Base-by-base conservation (phyloP, 202 grass and related monocot species). In the Brachypodium distachyon region DNA sequence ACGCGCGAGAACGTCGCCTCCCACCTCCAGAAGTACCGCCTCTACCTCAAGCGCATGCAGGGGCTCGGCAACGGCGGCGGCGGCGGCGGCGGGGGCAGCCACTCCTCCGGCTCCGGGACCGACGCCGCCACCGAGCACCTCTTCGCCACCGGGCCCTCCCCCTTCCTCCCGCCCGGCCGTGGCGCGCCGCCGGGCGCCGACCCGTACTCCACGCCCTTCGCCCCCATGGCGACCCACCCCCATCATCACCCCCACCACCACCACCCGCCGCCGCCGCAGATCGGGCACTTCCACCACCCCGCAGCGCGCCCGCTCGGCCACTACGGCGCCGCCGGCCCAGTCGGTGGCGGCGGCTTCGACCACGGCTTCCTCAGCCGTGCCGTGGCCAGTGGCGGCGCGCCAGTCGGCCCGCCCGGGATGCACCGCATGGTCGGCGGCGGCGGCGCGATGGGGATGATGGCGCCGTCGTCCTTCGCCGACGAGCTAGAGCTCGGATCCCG, bases 11-110 rank as follows among this genome's bases (percentile, higher is more conserved):
- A 99, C 92, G 96, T 99, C 26, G 96, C 96, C 4, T 94, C 90
- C 14, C 96, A 99, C 77, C 96, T 99, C 75, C 96, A 99, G 83
- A 99, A 99, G 92, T 99, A 99, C 77, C 80, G 96, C 73, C 87
- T 99, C 39, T 99, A 99, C 87, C 92, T 99, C 81, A 99, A 93
- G 82, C 96, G 96, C 83, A 96, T 99, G 92, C 96, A 99, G 83
- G 96, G 92, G 0, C 76, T 87, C 55, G 83, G 87, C 83, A 75
- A 73, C 21, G 77, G 83, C 12, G 85, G 80, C 28, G 82, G 76
- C 0, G 91, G 73, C 1, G 90, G 61, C 1, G 73, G 81, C 0
- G 89, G 81, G 1, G 84, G 77, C 2, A 80, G 79, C 71, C 79
- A 86, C 88, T 80, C 83, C 42, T 77, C 84, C 1, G 77, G 84